Evolutionary conservation across 148 eudicot genomes (phyloP), one percentile per base, ranked within the genome.

Genomic region (Bassia scoparia): DNA sequence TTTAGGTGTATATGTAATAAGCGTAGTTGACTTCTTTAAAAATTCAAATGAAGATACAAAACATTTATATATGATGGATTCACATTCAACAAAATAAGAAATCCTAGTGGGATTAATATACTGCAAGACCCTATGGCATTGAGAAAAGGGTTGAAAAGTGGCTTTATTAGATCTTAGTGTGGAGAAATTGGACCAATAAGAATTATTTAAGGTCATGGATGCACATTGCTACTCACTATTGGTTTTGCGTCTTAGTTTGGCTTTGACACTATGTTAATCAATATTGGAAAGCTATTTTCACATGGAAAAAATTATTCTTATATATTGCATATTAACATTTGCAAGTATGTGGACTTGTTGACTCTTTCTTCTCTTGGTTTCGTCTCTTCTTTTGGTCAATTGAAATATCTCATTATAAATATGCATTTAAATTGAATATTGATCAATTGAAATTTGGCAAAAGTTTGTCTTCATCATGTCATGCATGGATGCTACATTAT

Each of bases 171-270:
- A 64, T 64, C 48, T 55, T 34, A n/a, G n/a, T 38, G 21, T 55
- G 21, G n/a, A 16, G 30, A 70, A 37, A 11, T n/a, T 1, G 34
- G 38, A 18, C n/a, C 2, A 24, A 1, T 50, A 50, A 18, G 52
- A 67, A n/a, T 43, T n/a, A 49, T 53, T 72, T n/a, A 59, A 78
- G 81, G 74, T 71, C 74, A 79, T 37, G 65, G 59, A 53, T 29
- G 54, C 69, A 43, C 54, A 54, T 55, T 59, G 54, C 61, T 67
- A 24, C 14, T 38, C 67, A 17, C 61, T 60, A 69, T 74, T 58
- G 41, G 67, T 60, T 0, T 67, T 34, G 26, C 29, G 11, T n/a
- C 38, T 5, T 38, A 27, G 58, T 46, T 63, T 69, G 29, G 62
- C 31, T 61, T 78, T 73, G 74, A 74, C 70, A 69, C 72, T 46